Base-by-base conservation (phyloP, 768 basidiomycete genomes). In the Mycena filopes region DNA sequence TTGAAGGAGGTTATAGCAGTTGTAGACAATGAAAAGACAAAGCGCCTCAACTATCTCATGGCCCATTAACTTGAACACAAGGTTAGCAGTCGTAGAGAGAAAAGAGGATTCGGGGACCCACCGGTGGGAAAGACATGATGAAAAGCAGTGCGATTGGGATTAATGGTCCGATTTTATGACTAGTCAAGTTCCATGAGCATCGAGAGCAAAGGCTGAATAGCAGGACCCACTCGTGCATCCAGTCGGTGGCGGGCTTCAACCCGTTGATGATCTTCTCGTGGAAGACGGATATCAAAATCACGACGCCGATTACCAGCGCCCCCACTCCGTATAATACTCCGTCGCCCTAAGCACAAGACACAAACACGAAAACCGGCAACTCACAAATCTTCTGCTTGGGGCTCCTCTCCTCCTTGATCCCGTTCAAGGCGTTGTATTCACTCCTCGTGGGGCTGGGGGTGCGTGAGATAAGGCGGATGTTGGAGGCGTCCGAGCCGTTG, bases 81-180 rank as follows among this genome's bases (percentile, higher is more conserved):
- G n/a, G n/a, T n/a, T n/a, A n/a, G n/a, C n/a, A n/a, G n/a, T n/a
- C n/a, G n/a, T 70, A 85, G 47, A 89, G 69, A 58, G 89, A 83
- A 77, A 89, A 88, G 60, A 89, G 86, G 5, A 89, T 89, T 16
- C 1, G 7, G 5, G 16, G 6, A 21, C 62, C 29, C 15, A 63
- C 62, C 33, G 66, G 60, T 12, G 65, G 65, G 23, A 66, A 62
- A 2, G 60, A 66, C 1, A 71, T 86, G 46, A 89, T 72, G 69
- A 89, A 86, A 41, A 89, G 78, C 47, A 89, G 79, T 50, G 68
- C 87, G 31, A 89, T 86, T 0, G 87, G 86, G 54, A 89, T 87
- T 10, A 81, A 63, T 79, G 82, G 86, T 10, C 87, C 87, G 38
- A 59, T 69, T 4, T 70, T 38, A 20, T 83, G 53, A 6, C 84